These are phyloP conservation scores for Lippia alba DNA, from an alignment of 305 asterid species.

Conservation along the genomic window DNA sequence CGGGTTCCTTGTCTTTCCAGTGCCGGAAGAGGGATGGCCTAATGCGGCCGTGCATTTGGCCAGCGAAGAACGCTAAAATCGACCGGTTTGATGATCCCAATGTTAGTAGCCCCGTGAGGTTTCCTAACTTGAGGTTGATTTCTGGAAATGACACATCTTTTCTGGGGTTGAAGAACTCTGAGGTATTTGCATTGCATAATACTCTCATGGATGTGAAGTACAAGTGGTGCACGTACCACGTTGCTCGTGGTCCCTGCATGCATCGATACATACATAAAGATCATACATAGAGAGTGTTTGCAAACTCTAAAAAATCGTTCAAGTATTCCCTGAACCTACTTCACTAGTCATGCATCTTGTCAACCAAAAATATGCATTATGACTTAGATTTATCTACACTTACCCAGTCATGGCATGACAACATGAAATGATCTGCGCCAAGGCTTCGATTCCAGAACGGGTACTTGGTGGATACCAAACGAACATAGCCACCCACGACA, in stretches of 20 bases:
- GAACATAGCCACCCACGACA: conserved; percentile 55
- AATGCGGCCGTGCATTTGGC: conserved; percentile 57
- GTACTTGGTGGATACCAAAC: conserved; percentile 50
- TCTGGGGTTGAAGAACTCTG: conserved; percentile 69
- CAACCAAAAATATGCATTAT: background rate
- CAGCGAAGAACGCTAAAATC: conserved; percentile 64
- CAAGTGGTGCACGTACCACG: conserved; percentile 62
- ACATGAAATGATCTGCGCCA: conserved; percentile 83
- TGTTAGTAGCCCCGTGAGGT: conserved; percentile 20
- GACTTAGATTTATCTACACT: background rate
- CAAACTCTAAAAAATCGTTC: background rate
- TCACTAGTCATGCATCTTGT: too few species aligned
- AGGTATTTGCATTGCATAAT: conserved; percentile 71
- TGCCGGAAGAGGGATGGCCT: conserved; percentile 49
- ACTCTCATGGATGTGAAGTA: conserved; percentile 72
- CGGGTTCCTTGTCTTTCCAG: conserved; percentile 56
- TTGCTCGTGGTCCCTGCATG: conserved; percentile 69
- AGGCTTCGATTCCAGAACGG: conserved; percentile 71
- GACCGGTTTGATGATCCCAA: conserved; percentile 44
- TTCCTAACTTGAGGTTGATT: conserved; percentile 50
- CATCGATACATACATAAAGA: background rate
- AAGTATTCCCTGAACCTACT: too few species aligned
- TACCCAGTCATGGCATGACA: conserved; percentile 88
- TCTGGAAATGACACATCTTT: conserved; percentile 70
- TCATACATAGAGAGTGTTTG: background rate